phyloP scores from a whole-genome alignment of 306 rosid genomes.

The Vigna nakashimae region DNA sequence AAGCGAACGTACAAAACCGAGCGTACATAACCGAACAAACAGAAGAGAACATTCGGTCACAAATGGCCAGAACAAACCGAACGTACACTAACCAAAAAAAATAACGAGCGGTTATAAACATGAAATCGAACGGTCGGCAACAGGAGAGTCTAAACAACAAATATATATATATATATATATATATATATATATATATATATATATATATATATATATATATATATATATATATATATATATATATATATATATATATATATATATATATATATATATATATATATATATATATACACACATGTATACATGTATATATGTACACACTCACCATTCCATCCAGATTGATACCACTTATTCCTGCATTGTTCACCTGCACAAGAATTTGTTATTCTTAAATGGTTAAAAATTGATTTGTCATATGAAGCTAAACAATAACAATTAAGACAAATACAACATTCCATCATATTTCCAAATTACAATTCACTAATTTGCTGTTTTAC shows the following conservation, averaged over 20 bases:
- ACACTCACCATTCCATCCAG: conserved; percentile 28
- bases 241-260: neutral
- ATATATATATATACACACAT: neutral
- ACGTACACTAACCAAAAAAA: no score
- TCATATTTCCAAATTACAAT: neutral
- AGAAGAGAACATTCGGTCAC: no score
- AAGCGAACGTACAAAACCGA: no score
- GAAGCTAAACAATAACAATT: neutral
- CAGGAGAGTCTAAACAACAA: no score
- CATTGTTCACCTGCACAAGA: conserved; percentile 51
- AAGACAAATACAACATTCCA: neutral
- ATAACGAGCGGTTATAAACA: no score
- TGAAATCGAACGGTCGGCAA: no score
- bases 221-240: neutral
- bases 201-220: no score
- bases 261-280: neutral
- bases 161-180: neutral
- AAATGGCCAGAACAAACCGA: no score
- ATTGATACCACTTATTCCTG: conserved; percentile 41
- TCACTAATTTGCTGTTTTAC: neutral
- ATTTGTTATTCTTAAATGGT: neutral
- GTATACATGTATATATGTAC: neutral
- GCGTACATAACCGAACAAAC: no score
- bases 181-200: no score
- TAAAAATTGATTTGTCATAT: neutral